phyloP scores from a whole-genome alignment of 306 rosid genomes.

The Cucurbita maxima region DNA sequence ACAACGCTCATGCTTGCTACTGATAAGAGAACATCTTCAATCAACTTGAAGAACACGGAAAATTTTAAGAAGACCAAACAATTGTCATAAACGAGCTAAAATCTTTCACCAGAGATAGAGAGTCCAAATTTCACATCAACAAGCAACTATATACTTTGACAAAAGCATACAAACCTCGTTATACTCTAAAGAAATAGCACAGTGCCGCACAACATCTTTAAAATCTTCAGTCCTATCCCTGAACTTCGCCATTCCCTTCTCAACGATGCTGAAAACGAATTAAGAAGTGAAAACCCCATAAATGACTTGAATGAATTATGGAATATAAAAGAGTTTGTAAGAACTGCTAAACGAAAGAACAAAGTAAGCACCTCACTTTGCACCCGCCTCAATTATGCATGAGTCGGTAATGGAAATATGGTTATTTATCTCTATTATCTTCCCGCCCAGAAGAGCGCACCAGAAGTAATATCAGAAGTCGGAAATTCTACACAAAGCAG shows the following conservation, averaged over 20 bases:
- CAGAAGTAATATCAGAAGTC: neutral
- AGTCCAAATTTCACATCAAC: neutral
- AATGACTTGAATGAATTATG: neutral
- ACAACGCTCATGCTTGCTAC: neutral
- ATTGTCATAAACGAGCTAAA: neutral
- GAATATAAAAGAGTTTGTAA: too few species aligned
- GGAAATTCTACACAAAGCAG: neutral
- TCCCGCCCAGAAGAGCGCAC: neutral
- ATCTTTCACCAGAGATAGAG: neutral
- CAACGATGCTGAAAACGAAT: neutral
- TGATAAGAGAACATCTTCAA: neutral
- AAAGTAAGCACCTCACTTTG: too few species aligned
- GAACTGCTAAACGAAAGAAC: too few species aligned
- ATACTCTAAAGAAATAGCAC: constrained; percentile 55
- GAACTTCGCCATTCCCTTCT: constrained; percentile 28
- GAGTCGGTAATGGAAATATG: neutral
- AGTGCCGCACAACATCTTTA: constrained; percentile 71
- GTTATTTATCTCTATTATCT: neutral
- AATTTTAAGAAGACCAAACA: neutral
- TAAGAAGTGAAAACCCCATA: neutral
- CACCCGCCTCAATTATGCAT: neutral
- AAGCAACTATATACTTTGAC: neutral
- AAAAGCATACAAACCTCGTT: constrained; percentile 41
- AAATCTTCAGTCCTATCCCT: constrained; percentile 85
- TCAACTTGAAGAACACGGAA: neutral